Conservation (phyloP, 352 stramenopile genomes). For the Phytophthora sp. region DNA sequence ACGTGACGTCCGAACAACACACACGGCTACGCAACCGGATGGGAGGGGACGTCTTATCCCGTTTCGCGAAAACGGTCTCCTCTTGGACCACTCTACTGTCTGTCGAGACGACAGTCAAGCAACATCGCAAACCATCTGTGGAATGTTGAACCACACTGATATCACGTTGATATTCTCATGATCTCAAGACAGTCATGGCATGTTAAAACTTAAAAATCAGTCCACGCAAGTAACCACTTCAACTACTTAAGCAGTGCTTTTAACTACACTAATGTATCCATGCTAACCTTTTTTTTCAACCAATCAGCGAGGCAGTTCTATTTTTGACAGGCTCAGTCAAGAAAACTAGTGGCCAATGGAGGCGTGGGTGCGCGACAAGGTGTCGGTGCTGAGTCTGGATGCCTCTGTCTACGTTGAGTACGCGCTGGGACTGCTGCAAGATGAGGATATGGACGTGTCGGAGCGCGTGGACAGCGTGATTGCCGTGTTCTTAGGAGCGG, state of each 20-base stretch:
- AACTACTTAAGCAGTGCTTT: too few species aligned
- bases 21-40: neutral
- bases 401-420: constrained; percentile 86
- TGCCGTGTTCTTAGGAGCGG: constrained; percentile 64
- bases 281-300: neutral
- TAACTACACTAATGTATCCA: neutral
- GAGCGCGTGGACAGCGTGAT: constrained; percentile 74
- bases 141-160: too few species aligned
- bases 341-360: constrained; percentile 44
- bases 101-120: too few species aligned
- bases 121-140: too few species aligned
- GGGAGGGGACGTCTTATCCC: neutral
- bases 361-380: constrained; percentile 64
- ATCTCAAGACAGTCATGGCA: too few species aligned
- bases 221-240: too few species aligned
- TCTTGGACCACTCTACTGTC: neutral
- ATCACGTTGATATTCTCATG: too few species aligned
- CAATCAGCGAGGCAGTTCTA: neutral
- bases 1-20: too few species aligned
- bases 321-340: neutral
- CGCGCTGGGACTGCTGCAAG: constrained; percentile 63
- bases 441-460: constrained; percentile 73
- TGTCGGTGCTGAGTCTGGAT: constrained; percentile 60
- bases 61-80: neutral
- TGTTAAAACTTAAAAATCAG: too few species aligned